Base-by-base conservation (phyloP, 306 rosid genomes). In the Gastrolobium bilobum region DNA sequence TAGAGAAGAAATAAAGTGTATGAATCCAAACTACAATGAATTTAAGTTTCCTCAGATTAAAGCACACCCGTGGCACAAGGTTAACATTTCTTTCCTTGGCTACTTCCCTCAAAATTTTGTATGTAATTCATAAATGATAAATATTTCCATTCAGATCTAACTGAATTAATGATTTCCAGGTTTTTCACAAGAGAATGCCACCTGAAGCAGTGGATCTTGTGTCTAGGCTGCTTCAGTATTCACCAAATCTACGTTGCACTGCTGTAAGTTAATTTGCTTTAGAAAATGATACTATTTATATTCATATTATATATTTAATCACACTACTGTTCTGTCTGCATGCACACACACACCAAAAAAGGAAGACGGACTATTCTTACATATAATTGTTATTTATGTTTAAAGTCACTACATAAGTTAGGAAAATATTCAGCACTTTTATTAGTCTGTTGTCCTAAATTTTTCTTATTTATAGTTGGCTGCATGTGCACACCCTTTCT, bases 61-160 rank as follows among this genome's bases (percentile, higher is more conserved):
- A 86, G 97, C 94, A 7, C 98, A 94, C 79, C 98, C 98, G 0
- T 94, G 97, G 98, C 98, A 94, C 84, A 94, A 94, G 98, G 97
- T 91, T 81, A 54, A 85, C 42, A 39, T 57, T 44, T 10, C 63
- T 56, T 72, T 57, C 8, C n/a, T 3, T 39, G 14, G 5, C 14
- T 13, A 31, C 30, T 42, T 35, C 39, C 60, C 34, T 13, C 15
- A 4, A 13, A 51, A 5, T 15, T 6, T 14, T 34, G 56, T 38
- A 15, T 50, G 14, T 52, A 30, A 61, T 47, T 51, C 47, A 14
- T 52, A 38, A 70, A 54, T 78, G 42, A 68, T 11, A 52, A 48
- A 39, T 42, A 6, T 47, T 64, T 77, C 62, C 6, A 10, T 62
- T 59, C 38, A 13, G 26, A 62, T 69, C 85, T 90, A 42, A 85